Percentiles rank a stretch among this genome's conserved stretches.
These are phyloP conservation scores for Hypoxylon cercidicola DNA, from an alignment of 495 filamentous ascomycete species.

Conservation along the genomic window DNA sequence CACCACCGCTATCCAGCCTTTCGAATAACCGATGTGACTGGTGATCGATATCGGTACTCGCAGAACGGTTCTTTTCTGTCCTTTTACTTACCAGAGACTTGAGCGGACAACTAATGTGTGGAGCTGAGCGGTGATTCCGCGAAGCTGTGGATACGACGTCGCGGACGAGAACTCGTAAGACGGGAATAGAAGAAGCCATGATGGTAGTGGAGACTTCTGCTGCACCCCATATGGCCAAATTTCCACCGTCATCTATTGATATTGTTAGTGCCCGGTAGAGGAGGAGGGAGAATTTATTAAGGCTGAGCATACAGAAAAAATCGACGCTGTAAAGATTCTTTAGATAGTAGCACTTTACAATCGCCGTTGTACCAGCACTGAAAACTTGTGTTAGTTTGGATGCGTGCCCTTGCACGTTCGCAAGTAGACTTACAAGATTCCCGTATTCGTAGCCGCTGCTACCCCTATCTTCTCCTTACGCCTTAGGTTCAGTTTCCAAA, in stretches of 20 bases:
- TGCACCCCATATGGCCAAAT: constrained; percentile 13
- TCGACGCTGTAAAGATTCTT: constrained; percentile 11
- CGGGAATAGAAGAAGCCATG: too few relatives aligned
- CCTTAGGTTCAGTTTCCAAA: constrained; percentile 31
- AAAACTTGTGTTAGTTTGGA: background rate
- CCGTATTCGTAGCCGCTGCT: constrained; percentile 39
- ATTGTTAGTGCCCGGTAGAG: background rate
- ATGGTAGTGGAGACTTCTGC: background rate
- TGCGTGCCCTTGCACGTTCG: background rate
- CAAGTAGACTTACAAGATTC: constrained; percentile 22
- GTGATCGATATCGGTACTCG: too few relatives aligned
- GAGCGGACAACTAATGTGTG: too few relatives aligned
- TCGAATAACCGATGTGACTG: too few relatives aligned
- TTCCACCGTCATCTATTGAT: constrained; percentile 9
- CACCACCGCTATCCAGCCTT: too few relatives aligned
- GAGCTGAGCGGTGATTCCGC: too few relatives aligned
- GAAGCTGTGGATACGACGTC: too few relatives aligned
- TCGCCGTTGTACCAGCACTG: constrained; percentile 17
- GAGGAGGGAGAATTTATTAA: background rate
- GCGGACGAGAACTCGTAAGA: too few relatives aligned
- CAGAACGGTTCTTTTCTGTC: too few relatives aligned
- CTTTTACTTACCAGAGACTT: too few relatives aligned
- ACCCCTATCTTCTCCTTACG: constrained; percentile 37
- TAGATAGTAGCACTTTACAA: constrained; percentile 18
- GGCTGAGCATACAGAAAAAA: constrained; percentile 34